Conservation (phyloP, 768 basidiomycete genomes). For the Piloderma croceum region DNA sequence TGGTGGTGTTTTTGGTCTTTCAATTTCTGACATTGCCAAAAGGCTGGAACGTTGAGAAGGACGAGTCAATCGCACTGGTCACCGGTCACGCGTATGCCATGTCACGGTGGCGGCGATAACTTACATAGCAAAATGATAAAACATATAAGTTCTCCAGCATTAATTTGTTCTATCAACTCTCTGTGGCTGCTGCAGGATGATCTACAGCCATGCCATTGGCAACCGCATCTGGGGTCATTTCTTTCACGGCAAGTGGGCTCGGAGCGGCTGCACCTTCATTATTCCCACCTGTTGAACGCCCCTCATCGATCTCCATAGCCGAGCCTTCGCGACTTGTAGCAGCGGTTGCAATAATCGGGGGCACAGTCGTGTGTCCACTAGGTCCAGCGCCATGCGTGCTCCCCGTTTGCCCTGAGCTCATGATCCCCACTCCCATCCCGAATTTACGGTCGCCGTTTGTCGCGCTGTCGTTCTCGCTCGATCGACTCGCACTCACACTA, state of each 20-base stretch:
- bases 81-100: too few relatives aligned
- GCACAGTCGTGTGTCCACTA: slow-evolving; percentile 54
- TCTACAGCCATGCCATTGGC: too few relatives aligned
- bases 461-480: slow-evolving; percentile 38
- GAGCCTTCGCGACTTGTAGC: slow-evolving; percentile 13
- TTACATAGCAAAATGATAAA: too few relatives aligned
- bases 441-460: slow-evolving; percentile 49
- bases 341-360: slow-evolving; percentile 23
- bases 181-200: too few relatives aligned
- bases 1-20: slow-evolving; percentile 10
- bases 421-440: slow-evolving; percentile 65
- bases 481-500: slow-evolving; percentile 33
- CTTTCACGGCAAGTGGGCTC: too few relatives aligned
- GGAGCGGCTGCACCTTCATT: not conserved
- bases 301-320: slow-evolving; percentile 31
- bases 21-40: slow-evolving; percentile 1
- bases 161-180: too few relatives aligned
- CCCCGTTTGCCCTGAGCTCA: slow-evolving; percentile 51
- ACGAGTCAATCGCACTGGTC: too few relatives aligned
- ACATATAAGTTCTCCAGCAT: too few relatives aligned
- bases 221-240: too few relatives aligned
- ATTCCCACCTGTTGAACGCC: not conserved
- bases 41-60: too few relatives aligned
- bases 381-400: slow-evolving; percentile 71
- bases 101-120: too few relatives aligned